A percentile compares a stretch with the other conserved stretches of the same genome.
Evolutionary conservation across 148 eudicot species (phyloP).

Genomic region (Silene uniflora): DNA sequence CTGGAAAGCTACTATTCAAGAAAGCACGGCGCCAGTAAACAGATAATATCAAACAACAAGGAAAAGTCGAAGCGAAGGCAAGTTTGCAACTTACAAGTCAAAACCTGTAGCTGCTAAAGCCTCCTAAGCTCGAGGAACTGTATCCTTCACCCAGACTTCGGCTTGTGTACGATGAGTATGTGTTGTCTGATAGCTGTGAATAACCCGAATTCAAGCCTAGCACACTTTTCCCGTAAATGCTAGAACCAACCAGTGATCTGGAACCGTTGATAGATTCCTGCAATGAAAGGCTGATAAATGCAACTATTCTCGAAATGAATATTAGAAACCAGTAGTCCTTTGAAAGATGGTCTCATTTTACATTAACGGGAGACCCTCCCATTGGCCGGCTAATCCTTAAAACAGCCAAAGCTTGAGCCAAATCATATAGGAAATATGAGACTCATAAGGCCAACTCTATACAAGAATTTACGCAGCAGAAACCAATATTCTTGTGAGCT

Average conservation of each 20-base stretch:
- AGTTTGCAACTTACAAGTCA: conserved; percentile 22
- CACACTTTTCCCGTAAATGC: conserved; percentile 58
- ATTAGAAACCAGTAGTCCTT: no score
- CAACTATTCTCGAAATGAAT: neutral
- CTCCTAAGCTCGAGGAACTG: conserved; percentile 52
- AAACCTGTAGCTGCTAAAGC: conserved; percentile 46
- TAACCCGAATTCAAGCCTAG: conserved; percentile 46
- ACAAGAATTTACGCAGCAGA: neutral
- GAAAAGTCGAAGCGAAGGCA: conserved; percentile 7
- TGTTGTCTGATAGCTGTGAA: conserved; percentile 42
- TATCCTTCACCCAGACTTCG: conserved; percentile 54
- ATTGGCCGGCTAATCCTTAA: no score
- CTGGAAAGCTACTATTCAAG: neutral
- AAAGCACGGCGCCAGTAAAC: neutral
- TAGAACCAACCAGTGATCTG: conserved; percentile 35
- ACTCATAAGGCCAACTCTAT: neutral
- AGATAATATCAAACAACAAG: neutral
- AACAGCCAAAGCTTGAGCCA: no score
- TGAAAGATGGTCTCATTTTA: no score
- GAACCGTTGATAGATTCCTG: conserved; percentile 67
- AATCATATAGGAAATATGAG: no score
- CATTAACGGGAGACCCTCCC: no score
- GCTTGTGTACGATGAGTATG: conserved; percentile 44
- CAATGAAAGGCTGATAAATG: neutral
- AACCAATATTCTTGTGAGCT: no score